Evolutionary conservation across 139 green algal species (phyloP).

Genomic region (Micromonas commoda): DNA sequence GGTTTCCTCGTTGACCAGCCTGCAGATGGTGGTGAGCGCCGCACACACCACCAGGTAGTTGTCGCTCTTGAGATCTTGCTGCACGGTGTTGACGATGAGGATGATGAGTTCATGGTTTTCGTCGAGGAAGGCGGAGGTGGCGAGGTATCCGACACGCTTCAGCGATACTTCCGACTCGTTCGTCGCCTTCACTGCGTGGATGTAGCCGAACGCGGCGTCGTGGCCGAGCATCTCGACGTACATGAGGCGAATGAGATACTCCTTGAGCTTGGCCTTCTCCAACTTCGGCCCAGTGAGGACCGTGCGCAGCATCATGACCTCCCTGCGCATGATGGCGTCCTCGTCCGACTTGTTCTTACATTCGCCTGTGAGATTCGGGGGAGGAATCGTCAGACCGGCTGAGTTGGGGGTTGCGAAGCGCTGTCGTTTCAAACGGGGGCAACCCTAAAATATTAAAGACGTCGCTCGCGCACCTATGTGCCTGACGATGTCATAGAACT

Average conservation of each 20-base stretch:
- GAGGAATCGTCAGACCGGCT: too few species aligned
- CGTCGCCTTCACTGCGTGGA: constrained; percentile 65
- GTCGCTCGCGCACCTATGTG: constrained; percentile 1
- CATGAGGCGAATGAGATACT: constrained; percentile 84
- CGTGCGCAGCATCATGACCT: neutral
- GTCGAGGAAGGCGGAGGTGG: constrained; percentile 82
- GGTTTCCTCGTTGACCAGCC: constrained; percentile 75
- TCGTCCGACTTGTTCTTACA: constrained; percentile 29
- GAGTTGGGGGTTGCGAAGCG: too few species aligned
- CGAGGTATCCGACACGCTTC: constrained; percentile 87
- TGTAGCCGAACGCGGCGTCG: constrained; percentile 83
- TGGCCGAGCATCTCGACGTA: constrained; percentile 99
- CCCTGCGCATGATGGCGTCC: constrained; percentile 17
- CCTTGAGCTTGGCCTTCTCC: constrained; percentile 32
- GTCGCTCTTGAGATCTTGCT: constrained; percentile 82
- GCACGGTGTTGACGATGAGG: constrained; percentile 92
- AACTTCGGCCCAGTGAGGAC: neutral
- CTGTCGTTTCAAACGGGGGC: too few species aligned
- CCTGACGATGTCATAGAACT: constrained; percentile 16
- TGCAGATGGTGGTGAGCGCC: constrained; percentile 56
- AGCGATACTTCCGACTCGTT: constrained; percentile 52
- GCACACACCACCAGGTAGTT: constrained; percentile 77
- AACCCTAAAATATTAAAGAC: neutral
- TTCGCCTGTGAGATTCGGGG: too few species aligned
- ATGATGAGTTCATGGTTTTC: constrained; percentile 84